Conservation (phyloP, 2,329 filamentous ascomycete species). For the Colletotrichum filicis region DNA sequence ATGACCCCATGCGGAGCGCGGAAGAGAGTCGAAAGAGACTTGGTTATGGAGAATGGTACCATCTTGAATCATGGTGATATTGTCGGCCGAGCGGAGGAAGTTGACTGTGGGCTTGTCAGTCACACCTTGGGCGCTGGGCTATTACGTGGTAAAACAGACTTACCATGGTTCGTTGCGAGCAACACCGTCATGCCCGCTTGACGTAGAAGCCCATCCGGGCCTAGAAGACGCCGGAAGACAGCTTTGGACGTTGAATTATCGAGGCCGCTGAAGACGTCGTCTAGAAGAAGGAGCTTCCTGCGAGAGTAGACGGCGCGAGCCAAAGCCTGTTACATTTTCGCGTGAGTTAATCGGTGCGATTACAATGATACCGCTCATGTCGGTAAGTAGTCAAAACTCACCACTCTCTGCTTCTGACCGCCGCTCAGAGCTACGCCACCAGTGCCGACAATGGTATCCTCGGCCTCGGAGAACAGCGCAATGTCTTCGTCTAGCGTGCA, state of each 20-base stretch:
- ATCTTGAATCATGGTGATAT: slow-evolving; percentile 40
- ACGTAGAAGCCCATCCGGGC: slow-evolving; percentile 52
- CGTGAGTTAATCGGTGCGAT: not conserved
- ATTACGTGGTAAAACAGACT: slow-evolving; percentile 21
- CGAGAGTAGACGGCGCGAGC: slow-evolving; percentile 58
- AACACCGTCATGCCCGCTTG: slow-evolving; percentile 51
- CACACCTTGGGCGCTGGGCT: not conserved
- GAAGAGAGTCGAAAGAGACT: slow-evolving; percentile 36
- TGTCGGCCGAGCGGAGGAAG: slow-evolving; percentile 40
- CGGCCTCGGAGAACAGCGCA: slow-evolving; percentile 42
- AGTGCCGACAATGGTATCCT: slow-evolving; percentile 51
- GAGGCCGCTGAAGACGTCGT: slow-evolving; percentile 58
- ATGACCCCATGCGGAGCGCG: slow-evolving; percentile 35
- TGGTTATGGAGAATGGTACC: slow-evolving; percentile 40
- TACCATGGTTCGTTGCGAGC: slow-evolving; percentile 53
- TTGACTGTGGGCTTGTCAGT: slow-evolving; percentile 35
- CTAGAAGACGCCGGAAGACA: slow-evolving; percentile 55
- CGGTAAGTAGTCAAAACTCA: slow-evolving; percentile 37
- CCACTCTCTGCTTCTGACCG: slow-evolving; percentile 55
- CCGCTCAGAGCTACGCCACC: slow-evolving; percentile 55
- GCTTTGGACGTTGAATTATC: slow-evolving; percentile 54
- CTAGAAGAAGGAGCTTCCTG: slow-evolving; percentile 52
- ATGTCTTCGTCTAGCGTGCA: slow-evolving; percentile 51
- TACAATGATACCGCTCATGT: not conserved
- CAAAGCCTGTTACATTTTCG: slow-evolving; percentile 45